Evolutionary conservation across 2,329 filamentous ascomycete species (phyloP), one percentile per base, ranked within the genome.

Genomic region (Fonsecaea nubica): DNA sequence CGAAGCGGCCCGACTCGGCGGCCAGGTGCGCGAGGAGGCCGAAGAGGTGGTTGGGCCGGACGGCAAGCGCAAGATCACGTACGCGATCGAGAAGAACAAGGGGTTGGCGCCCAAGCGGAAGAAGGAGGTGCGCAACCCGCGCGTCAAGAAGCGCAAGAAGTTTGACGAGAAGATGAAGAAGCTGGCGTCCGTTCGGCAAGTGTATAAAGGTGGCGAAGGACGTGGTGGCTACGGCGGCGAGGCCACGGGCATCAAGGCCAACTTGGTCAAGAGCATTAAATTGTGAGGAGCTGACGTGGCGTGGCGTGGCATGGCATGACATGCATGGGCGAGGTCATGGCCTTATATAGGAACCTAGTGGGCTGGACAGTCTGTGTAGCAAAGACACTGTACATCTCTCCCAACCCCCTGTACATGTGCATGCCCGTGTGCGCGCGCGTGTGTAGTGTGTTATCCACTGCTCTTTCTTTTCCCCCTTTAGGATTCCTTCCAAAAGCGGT

Each of bases 151-250:
- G 90, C 89, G 92, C 80, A 92, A 92, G 88, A 93, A 92, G 87
- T 99, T 88, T 78, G 93, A 96, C 77, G 90, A 93, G 79, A 97
- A 96, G 86, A 91, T 94, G 87, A 98, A 97, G 91, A 97, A 98
- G 85, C 81, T 98, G 76, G 88, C 87, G 75, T 94, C 90, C 76
- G 92, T 93, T 83, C 92, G 91, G 82, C 87, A 91, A 8, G 84
- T 92, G 13, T 98, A 93, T 82, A 92, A 93, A 80, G 92, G 92
- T 72, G 91, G 92, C 68, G 89, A 96, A 81, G 89, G 91, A 73
- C 87, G 87, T 75, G 91, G 92, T 75, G 91, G 93, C 62, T 99
- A 99, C 82, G 87, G 87, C 71, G 95, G 95, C 81, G 95, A 98
- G 79, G 81, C 91, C 81, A 95, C 93, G 50, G 95, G 95, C 88